Evolutionary conservation across 78 protist species (phyloP).

Genomic region (Andalucia godoyi): DNA sequence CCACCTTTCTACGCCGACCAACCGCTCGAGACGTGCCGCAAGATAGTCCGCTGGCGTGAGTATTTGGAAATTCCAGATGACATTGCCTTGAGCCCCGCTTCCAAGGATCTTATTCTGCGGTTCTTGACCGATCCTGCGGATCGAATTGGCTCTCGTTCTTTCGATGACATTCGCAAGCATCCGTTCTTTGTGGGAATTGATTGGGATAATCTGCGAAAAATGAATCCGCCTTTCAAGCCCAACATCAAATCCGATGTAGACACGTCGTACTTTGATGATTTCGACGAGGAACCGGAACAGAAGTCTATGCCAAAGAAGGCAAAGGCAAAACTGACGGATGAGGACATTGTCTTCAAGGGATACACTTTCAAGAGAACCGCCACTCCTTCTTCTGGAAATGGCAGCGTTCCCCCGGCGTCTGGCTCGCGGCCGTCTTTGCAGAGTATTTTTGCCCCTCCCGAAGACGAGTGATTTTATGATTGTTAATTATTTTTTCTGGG

Average conservation of each 20-base stretch:
- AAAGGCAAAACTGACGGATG: no score
- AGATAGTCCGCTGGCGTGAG: slow-evolving; percentile 35
- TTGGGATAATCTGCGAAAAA: slow-evolving; percentile 48
- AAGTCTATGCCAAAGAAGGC: no score
- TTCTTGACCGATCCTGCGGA: slow-evolving; percentile 31
- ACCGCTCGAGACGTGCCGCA: slow-evolving; percentile 33
- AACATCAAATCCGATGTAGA: slow-evolving; percentile 2
- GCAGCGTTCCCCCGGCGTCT: no score
- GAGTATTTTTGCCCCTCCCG: no score
- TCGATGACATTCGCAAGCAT: slow-evolving; percentile 62
- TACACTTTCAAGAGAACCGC: no score
- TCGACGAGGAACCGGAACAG: slow-evolving; percentile 15
- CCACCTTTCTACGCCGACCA: slow-evolving; percentile 58
- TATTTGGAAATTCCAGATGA: slow-evolving; percentile 29
- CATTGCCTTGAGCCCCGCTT: not conserved
- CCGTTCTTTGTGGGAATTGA: slow-evolving; percentile 72
- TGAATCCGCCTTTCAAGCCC: slow-evolving; percentile 30
- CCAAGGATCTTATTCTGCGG: slow-evolving; percentile 1
- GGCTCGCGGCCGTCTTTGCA: no score
- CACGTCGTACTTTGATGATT: slow-evolving; percentile 20
- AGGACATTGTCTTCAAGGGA: no score
- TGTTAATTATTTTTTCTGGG: no score
- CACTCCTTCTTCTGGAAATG: no score
- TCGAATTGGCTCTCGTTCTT: slow-evolving; percentile 33
- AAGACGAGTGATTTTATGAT: no score